Base-by-base conservation (phyloP, 2,329 filamentous ascomycete genomes). In the Alternaria atra region DNA sequence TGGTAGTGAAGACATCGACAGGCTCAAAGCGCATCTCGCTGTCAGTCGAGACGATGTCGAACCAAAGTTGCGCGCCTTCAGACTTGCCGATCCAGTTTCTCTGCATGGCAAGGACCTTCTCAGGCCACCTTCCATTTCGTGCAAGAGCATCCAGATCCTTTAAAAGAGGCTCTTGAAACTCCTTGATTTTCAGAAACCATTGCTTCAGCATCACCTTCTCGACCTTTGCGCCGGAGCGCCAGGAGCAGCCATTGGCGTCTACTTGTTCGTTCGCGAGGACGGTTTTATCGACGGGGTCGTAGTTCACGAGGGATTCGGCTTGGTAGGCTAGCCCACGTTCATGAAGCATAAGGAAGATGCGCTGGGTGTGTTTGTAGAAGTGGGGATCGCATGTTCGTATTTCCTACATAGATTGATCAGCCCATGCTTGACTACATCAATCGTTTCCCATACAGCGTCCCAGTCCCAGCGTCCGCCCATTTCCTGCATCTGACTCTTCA, bases 251-350 rank as follows among this genome's bases (percentile, higher is more conserved):
- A 73, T 92, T 90, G 51, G 90, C 85, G 75, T 96, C 92, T n/a
- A 97, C 92, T 80, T 97, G 93, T 79, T 97, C 93, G 75, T 97
- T 97, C 10, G 93, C 93, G 60, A 97, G 83, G 15, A 97, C 93
- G 0, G 93, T 97, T 75, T 91, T 90, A 75, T 97, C 93, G 29
- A 97, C 86, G 1, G 93, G 93, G 68, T 97, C 93, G 81, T 92
- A 97, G 79, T 97, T 97, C 69, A 97, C 93, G 64, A 93, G 81
- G 20, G 92, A 91, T 69, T 95, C 90, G 34, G 88, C 89, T 74
- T 93, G 93, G 77, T 95, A 95, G 53, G 92, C 93, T 17, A 97
- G 83, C 1, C 91, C 91, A 60, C 87, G 86, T 66, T 91, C 83
- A 75, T 91, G 85, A 5, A 97, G 84, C 79, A 90, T 88, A 58